Conservation (phyloP, 2,329 filamentous ascomycete genomes). For the Ophiocordyceps camponoti-saundersi region DNA sequence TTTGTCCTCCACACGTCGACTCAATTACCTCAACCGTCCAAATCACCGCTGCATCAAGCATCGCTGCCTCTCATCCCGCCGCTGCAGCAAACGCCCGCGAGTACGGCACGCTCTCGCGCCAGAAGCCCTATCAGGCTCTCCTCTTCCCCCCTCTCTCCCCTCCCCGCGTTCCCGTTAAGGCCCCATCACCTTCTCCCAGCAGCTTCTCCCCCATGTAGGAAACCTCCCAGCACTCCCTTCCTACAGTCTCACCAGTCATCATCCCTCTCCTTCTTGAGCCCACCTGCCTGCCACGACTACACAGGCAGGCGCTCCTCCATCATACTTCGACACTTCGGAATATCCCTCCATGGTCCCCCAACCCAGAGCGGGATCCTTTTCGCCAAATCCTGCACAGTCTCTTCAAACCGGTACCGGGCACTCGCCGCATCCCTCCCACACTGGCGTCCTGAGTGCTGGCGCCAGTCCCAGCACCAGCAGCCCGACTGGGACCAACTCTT, state of each 20-base stretch:
- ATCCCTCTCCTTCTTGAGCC: slow-evolving; percentile 10
- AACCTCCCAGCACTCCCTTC: slow-evolving; percentile 9
- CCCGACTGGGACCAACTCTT: slow-evolving; percentile 45
- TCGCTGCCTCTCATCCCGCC: slow-evolving; percentile 1
- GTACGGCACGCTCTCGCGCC: not conserved
- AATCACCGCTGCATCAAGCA: not conserved
- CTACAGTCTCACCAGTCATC: slow-evolving; percentile 11
- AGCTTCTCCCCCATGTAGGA: slow-evolving; percentile 16
- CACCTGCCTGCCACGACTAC: slow-evolving; percentile 15
- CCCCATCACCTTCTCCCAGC: not conserved
- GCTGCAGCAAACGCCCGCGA: not conserved
- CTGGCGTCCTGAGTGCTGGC: slow-evolving; percentile 39
- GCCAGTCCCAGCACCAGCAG: slow-evolving; percentile 45
- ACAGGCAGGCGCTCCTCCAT: slow-evolving; percentile 18
- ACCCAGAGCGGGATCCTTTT: slow-evolving; percentile 47
- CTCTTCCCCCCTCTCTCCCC: not conserved
- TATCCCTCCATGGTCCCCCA: slow-evolving; percentile 38
- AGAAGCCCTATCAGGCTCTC: not conserved
- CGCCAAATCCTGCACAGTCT: slow-evolving; percentile 41
- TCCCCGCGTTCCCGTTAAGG: not conserved
- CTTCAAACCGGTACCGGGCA: slow-evolving; percentile 38
- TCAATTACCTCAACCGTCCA: slow-evolving; percentile 3
- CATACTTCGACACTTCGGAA: slow-evolving; percentile 14
- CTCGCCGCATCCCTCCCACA: slow-evolving; percentile 39
- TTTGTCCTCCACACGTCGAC: slow-evolving; percentile 9